Conservation (phyloP, 2,329 filamentous ascomycete species). For the Botrytis medusae region DNA sequence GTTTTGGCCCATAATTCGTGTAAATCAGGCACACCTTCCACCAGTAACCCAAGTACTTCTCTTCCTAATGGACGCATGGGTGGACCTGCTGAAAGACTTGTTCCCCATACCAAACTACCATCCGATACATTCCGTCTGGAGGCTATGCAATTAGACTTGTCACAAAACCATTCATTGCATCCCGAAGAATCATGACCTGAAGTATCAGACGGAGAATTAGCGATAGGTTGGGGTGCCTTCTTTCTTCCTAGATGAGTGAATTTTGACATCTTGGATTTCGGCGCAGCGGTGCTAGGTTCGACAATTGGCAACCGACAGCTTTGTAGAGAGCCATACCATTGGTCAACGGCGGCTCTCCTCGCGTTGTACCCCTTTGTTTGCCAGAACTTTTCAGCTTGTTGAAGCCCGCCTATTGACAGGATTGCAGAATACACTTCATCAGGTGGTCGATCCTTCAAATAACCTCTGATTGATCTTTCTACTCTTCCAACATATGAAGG, state of each 20-base stretch:
- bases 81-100: constrained; percentile 59
- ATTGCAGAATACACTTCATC: constrained; percentile 63
- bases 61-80: constrained; percentile 57
- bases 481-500: constrained; percentile 64
- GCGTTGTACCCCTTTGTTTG: constrained; percentile 66
- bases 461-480: constrained; percentile 62
- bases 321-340: constrained; percentile 56
- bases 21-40: constrained; percentile 57
- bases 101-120: constrained; percentile 54
- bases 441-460: constrained; percentile 60
- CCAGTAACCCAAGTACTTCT: constrained; percentile 51
- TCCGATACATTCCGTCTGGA: constrained; percentile 32
- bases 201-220: constrained; percentile 8
- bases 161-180: constrained; percentile 41
- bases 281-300: constrained; percentile 34
- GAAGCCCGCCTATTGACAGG: constrained; percentile 59
- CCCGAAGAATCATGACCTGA: constrained; percentile 32
- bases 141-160: constrained; percentile 37
- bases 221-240: constrained; percentile 42
- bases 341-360: constrained; percentile 58
- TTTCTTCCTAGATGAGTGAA: constrained; percentile 54
- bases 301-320: constrained; percentile 42
- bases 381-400: constrained; percentile 64
- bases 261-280: constrained; percentile 54
- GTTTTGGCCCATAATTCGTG: constrained; percentile 63